Evolutionary conservation across 2,329 filamentous ascomycete genomes (phyloP).

Genomic region (Aspergillus unguis): DNA sequence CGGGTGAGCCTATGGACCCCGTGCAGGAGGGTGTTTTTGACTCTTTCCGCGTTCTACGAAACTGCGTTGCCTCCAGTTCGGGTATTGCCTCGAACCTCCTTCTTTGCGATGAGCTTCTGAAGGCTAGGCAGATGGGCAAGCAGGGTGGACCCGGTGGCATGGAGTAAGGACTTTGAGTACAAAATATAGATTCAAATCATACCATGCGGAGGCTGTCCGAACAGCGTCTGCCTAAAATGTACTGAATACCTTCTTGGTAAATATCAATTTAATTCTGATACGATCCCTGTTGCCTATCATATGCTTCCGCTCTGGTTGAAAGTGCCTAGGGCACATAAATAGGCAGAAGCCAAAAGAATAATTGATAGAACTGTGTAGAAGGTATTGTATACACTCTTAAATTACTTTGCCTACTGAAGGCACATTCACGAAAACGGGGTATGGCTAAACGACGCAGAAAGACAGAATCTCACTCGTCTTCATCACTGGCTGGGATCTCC

Average conservation of each 20-base stretch:
- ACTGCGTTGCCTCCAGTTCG: slow-evolving; percentile 88
- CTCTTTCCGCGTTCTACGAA: slow-evolving; percentile 90
- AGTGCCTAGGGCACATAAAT: background rate
- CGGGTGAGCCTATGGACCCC: slow-evolving; percentile 92
- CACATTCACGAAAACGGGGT: background rate
- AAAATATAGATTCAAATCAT: slow-evolving; percentile 18
- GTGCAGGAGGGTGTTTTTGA: slow-evolving; percentile 90
- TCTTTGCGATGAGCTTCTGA: slow-evolving; percentile 93
- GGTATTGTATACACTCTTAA: background rate
- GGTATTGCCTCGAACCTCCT: slow-evolving; percentile 94
- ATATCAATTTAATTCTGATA: slow-evolving; percentile 2
- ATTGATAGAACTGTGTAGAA: background rate
- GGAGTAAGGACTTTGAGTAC: slow-evolving; percentile 36
- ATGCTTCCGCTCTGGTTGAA: too few relatives aligned
- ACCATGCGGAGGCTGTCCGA: background rate
- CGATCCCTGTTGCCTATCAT: background rate
- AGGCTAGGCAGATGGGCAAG: slow-evolving; percentile 87
- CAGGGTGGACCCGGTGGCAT: slow-evolving; percentile 42
- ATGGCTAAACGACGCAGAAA: background rate
- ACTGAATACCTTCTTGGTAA: slow-evolving; percentile 14
- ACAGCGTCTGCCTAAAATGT: slow-evolving; percentile 20
- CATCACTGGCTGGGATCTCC: slow-evolving; percentile 22
- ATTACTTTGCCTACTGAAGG: background rate
- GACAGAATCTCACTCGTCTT: slow-evolving; percentile 16
- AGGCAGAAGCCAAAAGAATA: background rate